These are phyloP conservation scores for Trypanosomatidae sp. DNA, from an alignment of 208 protist genomes.

Conservation along the genomic window DNA sequence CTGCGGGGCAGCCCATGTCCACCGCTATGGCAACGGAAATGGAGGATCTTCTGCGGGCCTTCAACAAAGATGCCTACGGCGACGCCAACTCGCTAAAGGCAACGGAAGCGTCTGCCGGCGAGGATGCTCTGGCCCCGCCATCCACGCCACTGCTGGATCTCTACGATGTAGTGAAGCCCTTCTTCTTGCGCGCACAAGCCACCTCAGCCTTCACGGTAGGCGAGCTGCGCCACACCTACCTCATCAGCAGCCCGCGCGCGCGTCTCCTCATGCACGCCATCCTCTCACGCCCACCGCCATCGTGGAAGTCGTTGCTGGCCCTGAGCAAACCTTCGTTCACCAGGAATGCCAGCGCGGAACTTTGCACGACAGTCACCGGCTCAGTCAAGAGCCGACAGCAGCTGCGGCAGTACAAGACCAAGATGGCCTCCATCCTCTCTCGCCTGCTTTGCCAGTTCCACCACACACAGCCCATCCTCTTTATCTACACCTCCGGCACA, in stretches of 20 bases:
- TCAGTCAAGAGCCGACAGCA: conserved; percentile 13
- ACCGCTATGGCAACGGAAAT: conserved; percentile 22
- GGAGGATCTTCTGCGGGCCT: conserved; percentile 16
- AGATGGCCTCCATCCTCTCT: conserved; percentile 24
- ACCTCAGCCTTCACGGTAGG: conserved; percentile 5
- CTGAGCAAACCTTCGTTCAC: background rate
- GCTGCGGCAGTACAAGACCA: conserved; percentile 22
- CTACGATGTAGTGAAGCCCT: conserved; percentile 29
- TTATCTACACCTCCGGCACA: conserved; percentile 90
- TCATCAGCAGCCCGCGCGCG: conserved; percentile 12
- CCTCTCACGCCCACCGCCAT: conserved; percentile 20
- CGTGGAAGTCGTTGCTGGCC: conserved; percentile 22
- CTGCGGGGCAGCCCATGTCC: conserved; percentile 11
- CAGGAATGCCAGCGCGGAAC: background rate
- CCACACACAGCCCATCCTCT: conserved; percentile 51
- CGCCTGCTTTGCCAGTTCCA: conserved; percentile 37
- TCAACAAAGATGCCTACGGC: conserved; percentile 31
- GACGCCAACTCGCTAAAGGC: conserved; percentile 3
- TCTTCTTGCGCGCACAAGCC: conserved; percentile 17
- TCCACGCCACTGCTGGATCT: conserved; percentile 33
- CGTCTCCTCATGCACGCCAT: conserved; percentile 30
- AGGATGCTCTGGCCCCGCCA: background rate
- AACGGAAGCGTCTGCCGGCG: background rate
- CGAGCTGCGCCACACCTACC: conserved; percentile 14
- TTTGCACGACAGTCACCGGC: conserved; percentile 1